Evolutionary conservation across 2,329 filamentous ascomycete species (phyloP).

Genomic region (Atkinsonella texensis): DNA sequence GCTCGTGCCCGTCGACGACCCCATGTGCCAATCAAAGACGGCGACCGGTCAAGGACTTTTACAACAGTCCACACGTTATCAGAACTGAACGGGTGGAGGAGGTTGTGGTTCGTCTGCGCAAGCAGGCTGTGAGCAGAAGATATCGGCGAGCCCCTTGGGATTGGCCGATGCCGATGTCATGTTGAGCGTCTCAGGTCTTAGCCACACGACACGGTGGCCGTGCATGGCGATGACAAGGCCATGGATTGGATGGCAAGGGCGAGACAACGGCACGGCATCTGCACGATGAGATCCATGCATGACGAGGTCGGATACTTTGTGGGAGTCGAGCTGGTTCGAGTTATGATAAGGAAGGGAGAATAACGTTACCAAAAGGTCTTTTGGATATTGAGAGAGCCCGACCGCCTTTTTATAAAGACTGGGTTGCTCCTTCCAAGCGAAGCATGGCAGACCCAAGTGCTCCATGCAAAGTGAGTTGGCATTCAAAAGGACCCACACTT

Average conservation of each 20-base stretch:
- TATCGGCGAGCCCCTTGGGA: background rate
- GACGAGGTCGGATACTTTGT: background rate
- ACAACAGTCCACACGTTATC: slow-evolving; percentile 2
- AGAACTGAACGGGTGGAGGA: background rate
- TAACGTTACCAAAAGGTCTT: background rate
- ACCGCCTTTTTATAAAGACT: slow-evolving; percentile 7
- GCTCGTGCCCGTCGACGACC: background rate
- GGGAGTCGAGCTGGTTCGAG: background rate
- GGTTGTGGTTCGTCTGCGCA: background rate
- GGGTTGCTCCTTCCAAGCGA: slow-evolving; percentile 4
- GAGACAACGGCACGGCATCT: background rate
- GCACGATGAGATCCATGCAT: background rate
- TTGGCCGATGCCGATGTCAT: background rate
- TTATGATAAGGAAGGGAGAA: background rate
- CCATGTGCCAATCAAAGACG: background rate
- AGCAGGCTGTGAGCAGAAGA: background rate
- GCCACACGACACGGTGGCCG: background rate
- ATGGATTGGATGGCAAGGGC: no score
- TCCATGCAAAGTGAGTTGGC: slow-evolving; percentile 11
- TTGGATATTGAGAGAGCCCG: background rate
- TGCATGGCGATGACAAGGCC: background rate
- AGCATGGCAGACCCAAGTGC: background rate
- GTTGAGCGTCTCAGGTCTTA: background rate
- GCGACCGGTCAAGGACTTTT: background rate
- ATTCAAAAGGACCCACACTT: slow-evolving; percentile 5